Base-by-base conservation (phyloP, 2,329 filamentous ascomycete genomes). In the Penicillium sp. region DNA sequence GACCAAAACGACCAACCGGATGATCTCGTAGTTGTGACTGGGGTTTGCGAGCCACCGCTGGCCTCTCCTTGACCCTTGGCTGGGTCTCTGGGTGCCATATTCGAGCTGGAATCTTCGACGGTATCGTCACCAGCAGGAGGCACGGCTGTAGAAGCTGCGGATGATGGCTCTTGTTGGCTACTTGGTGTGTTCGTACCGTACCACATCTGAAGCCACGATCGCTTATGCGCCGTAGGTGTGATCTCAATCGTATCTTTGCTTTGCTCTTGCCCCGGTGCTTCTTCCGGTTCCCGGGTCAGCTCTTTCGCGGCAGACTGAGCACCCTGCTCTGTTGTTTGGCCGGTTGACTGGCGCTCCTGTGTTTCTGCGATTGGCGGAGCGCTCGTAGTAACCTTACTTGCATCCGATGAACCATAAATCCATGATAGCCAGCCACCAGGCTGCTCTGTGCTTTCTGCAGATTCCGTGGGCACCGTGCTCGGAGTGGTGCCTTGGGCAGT, bases 181-280 rank as follows among this genome's bases (percentile, higher is more conserved):
- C 49, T 58, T 22, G 63, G 48, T 22, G 65, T 56, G 22, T 59
- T 59, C 11, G 64, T 59, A 41, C 71, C 70, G 54, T 70, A 70
- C 75, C 72, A 77, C 69, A 78, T 75, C 54, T 77, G 75, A 53
- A 77, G 66, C 76, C 75, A 78, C 41, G 74, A 75, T 48, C 73
- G 68, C 53, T 73, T 77, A 38, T 70, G 68, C 27, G 70, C 52
- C 11, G 48, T 58, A 3, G 65, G 54, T 6, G 42, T 38, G 9
- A 46, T 34, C 39, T 61, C 54, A 16, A 36, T 24, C 18, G 50
- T 53, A 13, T 57, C 49, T 13, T 24, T 40, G 0, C 7, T 32
- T 29, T 58, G 47, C 11, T 48, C 42, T 34, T 41, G 9, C 32
- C 45, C 50, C n/a, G 52, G 39, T 3, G 60, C 52, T 32, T 62